Conservation (phyloP, 257 asterid species). For the Nyctanthes arbortristis region DNA sequence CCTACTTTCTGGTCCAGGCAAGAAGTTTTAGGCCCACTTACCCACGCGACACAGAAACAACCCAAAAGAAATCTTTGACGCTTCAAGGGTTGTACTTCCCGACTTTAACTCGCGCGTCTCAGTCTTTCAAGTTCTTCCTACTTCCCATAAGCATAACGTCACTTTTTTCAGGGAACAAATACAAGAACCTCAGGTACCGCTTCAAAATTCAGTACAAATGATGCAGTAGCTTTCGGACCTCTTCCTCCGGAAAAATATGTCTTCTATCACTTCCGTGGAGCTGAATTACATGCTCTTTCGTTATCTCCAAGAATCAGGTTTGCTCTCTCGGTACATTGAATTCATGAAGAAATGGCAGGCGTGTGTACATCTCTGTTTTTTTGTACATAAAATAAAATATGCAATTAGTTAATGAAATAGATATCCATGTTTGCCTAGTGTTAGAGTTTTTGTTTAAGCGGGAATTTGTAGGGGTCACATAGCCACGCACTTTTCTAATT, state of each 20-base stretch:
- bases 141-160: background rate
- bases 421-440: background rate
- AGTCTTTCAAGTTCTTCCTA: background rate
- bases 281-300: conserved; percentile 45
- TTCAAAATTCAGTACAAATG: background rate
- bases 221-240: background rate
- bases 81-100: conserved; percentile 1
- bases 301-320: conserved; percentile 55
- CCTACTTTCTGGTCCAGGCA: too few species aligned
- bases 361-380: background rate
- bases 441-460: background rate
- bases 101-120: background rate
- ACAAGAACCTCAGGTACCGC: background rate
- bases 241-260: conserved; percentile 23
- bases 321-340: background rate
- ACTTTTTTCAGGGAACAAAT: background rate
- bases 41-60: too few species aligned
- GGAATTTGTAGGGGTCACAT: background rate
- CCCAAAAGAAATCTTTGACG: too few species aligned
- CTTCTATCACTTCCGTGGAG: conserved; percentile 36
- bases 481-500: background rate
- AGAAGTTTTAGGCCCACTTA: too few species aligned
- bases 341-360: background rate
- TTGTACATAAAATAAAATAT: background rate
- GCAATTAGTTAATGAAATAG: background rate